Conservation (phyloP, 306 rosid species). For the Cercis canadensis region DNA sequence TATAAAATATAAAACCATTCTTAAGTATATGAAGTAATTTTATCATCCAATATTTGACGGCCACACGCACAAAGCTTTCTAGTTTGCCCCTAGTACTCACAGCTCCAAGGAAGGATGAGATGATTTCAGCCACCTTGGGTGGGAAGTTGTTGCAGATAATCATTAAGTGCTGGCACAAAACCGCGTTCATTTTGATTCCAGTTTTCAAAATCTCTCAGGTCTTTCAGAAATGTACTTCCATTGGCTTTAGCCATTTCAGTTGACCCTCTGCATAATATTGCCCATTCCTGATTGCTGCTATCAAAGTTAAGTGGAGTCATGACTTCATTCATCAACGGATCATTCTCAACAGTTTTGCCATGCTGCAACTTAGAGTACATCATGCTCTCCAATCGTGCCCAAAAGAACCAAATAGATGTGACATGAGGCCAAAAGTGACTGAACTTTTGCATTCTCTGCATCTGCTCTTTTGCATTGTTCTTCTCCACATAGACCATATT, state of each 20-base stretch:
- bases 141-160: slow-evolving; percentile 34
- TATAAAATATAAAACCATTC: no score
- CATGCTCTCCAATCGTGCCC: slow-evolving; percentile 90
- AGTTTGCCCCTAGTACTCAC: slow-evolving; percentile 71
- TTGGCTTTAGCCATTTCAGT: slow-evolving; percentile 68
- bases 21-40: no score
- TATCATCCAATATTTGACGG: no score
- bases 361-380: slow-evolving; percentile 66
- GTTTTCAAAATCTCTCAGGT: slow-evolving; percentile 44
- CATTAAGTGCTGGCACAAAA: slow-evolving; percentile 47
- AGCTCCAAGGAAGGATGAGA: slow-evolving; percentile 72
- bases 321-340: slow-evolving; percentile 65
- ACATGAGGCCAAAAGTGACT: slow-evolving; percentile 60
- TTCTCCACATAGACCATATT: slow-evolving; percentile 79
- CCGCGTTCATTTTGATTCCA: slow-evolving; percentile 56
- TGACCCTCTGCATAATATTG: slow-evolving; percentile 58
- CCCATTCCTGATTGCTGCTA: slow-evolving; percentile 84
- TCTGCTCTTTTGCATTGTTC: slow-evolving; percentile 68
- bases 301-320: slow-evolving; percentile 82
- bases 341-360: slow-evolving; percentile 58
- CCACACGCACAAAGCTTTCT: slow-evolving; percentile 73
- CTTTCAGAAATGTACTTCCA: slow-evolving; percentile 53
- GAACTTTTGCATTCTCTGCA: slow-evolving; percentile 54
- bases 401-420: slow-evolving; percentile 78
- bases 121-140: slow-evolving; percentile 78